A percentile compares a stretch with the other conserved stretches of the same genome.
Conservation (phyloP, 129 eudicot species). For the Mikania micrantha region DNA sequence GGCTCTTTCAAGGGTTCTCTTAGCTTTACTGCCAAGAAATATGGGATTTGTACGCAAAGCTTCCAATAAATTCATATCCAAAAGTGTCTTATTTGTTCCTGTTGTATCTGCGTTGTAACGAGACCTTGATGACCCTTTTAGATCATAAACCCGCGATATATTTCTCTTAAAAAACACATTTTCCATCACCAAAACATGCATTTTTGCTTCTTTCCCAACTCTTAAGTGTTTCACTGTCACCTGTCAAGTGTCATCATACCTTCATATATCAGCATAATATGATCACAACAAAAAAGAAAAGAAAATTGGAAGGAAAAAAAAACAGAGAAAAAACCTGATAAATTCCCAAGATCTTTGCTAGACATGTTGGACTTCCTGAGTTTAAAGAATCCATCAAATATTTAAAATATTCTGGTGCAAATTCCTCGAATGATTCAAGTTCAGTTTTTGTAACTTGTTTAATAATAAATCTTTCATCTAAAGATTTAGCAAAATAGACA, state of each 20-base stretch:
- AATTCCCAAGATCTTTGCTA: slow-evolving; percentile 85
- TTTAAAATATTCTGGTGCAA: slow-evolving; percentile 73
- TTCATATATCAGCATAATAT: background rate
- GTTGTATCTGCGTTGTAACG: slow-evolving; percentile 85
- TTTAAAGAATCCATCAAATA: slow-evolving; percentile 60
- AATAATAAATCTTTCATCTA: slow-evolving; percentile 82
- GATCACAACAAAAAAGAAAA: slow-evolving; percentile 1
- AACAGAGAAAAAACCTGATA: slow-evolving; percentile 55
- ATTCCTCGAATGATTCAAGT: slow-evolving; percentile 81
- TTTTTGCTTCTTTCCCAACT: slow-evolving; percentile 84
- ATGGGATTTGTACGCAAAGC: slow-evolving; percentile 76
- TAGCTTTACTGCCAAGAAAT: slow-evolving; percentile 87
- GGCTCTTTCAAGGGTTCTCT: slow-evolving; percentile 81
- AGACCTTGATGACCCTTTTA: slow-evolving; percentile 80
- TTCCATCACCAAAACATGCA: slow-evolving; percentile 93
- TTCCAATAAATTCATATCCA: slow-evolving; percentile 83
- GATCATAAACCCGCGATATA: slow-evolving; percentile 71
- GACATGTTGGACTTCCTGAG: slow-evolving; percentile 88
- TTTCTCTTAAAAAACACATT: slow-evolving; percentile 68
- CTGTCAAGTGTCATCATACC: slow-evolving; percentile 49
- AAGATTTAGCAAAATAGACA: slow-evolving; percentile 81
- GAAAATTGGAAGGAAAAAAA: too few relatives aligned
- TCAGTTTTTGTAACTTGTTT: slow-evolving; percentile 92
- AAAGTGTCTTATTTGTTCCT: slow-evolving; percentile 64
- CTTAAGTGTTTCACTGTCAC: slow-evolving; percentile 57